Conservation (phyloP, 2,329 filamentous ascomycete genomes). For the Amauroascus verrucosus region DNA sequence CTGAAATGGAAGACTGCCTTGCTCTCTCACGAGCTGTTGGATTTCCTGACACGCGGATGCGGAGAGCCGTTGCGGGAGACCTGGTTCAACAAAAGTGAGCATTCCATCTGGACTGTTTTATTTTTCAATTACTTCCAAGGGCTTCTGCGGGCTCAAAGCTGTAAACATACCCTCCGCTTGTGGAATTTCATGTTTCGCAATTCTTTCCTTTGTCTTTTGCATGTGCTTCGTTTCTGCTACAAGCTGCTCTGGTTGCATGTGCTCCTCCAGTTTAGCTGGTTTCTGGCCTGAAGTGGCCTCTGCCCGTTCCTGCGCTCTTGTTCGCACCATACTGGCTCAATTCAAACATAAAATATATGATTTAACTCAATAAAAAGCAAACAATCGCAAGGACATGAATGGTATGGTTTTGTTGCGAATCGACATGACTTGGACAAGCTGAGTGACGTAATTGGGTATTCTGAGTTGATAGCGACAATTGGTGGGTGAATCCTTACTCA, state of each 20-base stretch:
- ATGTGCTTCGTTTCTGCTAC: neutral
- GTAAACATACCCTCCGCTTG: neutral
- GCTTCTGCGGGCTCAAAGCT: neutral
- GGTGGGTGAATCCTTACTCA: too few species aligned
- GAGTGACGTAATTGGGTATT: too few species aligned
- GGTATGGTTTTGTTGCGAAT: too few species aligned
- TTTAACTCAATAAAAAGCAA: too few species aligned
- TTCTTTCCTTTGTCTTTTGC: slow-evolving; percentile 1
- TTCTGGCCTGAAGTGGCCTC: slow-evolving; percentile 2
- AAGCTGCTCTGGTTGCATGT: neutral
- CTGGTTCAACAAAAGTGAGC: neutral
- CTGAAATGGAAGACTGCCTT: slow-evolving; percentile 1
- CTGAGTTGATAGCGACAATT: too few species aligned
- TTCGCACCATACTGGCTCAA: neutral
- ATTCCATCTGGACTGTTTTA: neutral
- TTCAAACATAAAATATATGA: neutral
- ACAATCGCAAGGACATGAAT: too few species aligned
- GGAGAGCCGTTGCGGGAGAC: neutral
- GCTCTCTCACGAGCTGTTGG: neutral
- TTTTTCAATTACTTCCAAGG: too few species aligned
- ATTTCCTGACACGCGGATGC: neutral
- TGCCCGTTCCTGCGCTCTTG: slow-evolving; percentile 5
- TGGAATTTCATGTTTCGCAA: neutral
- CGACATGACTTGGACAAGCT: neutral
- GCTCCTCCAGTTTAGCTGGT: neutral